These are phyloP conservation scores for Talaromyces borbonicus DNA, from an alignment of 495 filamentous ascomycete genomes.

Conservation along the genomic window DNA sequence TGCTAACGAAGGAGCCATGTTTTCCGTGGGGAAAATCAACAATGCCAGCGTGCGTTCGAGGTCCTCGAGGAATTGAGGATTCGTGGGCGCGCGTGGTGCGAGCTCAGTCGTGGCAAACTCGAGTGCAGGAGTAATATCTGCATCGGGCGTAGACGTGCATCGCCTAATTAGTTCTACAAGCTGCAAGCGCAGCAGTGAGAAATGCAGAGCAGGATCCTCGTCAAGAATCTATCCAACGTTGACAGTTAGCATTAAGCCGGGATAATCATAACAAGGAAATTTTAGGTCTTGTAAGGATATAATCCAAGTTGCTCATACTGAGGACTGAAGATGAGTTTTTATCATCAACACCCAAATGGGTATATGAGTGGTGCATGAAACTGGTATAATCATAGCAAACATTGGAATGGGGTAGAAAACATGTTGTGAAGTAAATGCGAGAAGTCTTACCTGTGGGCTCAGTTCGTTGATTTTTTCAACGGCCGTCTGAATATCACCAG, in stretches of 20 bases:
- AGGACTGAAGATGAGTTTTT: slow-evolving; percentile 91
- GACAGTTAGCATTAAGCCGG: background rate
- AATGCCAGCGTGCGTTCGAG: slow-evolving; percentile 90
- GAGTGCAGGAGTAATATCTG: slow-evolving; percentile 73
- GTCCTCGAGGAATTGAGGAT: slow-evolving; percentile 72
- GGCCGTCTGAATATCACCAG: slow-evolving; percentile 73
- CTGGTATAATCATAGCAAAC: slow-evolving; percentile 85
- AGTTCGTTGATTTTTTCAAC: slow-evolving; percentile 82
- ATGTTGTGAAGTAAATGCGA: slow-evolving; percentile 3
- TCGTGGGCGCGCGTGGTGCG: slow-evolving; percentile 75
- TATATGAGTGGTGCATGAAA: slow-evolving; percentile 99
- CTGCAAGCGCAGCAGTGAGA: slow-evolving; percentile 81
- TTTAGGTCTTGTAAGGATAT: slow-evolving; percentile 7
- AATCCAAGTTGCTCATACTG: slow-evolving; percentile 67
- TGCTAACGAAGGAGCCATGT: slow-evolving; percentile 63
- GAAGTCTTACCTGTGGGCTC: slow-evolving; percentile 69
- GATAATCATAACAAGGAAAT: slow-evolving; percentile 20
- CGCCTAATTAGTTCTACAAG: slow-evolving; percentile 84
- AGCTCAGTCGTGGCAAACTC: slow-evolving; percentile 81
- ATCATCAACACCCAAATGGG: slow-evolving; percentile 79
- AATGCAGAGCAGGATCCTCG: slow-evolving; percentile 73
- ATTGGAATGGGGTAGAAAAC: slow-evolving; percentile 5
- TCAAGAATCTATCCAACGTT: slow-evolving; percentile 64
- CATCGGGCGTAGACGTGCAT: slow-evolving; percentile 51
- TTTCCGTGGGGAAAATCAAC: slow-evolving; percentile 73